A percentile compares a stretch with the other conserved stretches of the same genome.
Conservation (phyloP, 1,284 basidiomycete species). For the Apiotrichum laibachii region DNA sequence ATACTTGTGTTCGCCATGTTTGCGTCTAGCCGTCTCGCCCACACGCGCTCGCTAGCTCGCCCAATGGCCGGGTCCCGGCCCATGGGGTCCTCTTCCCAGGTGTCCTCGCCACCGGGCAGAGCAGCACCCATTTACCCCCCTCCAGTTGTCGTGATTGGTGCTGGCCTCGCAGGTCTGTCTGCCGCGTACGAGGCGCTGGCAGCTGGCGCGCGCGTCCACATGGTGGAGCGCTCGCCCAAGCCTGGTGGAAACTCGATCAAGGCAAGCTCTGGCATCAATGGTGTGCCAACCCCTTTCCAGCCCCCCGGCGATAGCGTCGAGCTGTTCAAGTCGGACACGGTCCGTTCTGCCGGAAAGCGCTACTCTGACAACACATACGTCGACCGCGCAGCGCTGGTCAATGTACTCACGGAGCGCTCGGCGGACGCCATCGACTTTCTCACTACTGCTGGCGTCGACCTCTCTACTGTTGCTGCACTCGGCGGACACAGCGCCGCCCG, state of each 20-base stretch:
- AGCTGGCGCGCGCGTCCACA: slow-evolving; percentile 11
- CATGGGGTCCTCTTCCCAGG: too few species aligned
- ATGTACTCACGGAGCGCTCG: slow-evolving; percentile 4
- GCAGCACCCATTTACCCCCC: too few species aligned
- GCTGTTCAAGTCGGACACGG: slow-evolving; percentile 11
- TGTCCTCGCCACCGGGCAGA: too few species aligned
- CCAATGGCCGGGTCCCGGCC: too few species aligned
- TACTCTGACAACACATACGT: background rate
- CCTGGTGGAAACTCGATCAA: slow-evolving; percentile 21
- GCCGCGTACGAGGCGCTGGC: slow-evolving; percentile 12
- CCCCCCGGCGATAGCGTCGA: background rate
- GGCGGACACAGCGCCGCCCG: slow-evolving; percentile 16
- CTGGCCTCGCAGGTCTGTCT: slow-evolving; percentile 16
- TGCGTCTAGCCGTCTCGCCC: too few species aligned
- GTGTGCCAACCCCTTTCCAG: slow-evolving; percentile 14
- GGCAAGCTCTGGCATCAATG: slow-evolving; percentile 17
- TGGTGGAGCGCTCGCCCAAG: slow-evolving; percentile 14
- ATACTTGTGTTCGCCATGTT: too few species aligned
- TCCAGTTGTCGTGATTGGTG: slow-evolving; percentile 17
- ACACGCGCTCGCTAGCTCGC: too few species aligned
- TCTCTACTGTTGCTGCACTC: slow-evolving; percentile 12
- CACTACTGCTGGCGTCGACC: slow-evolving; percentile 15
- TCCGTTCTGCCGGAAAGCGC: slow-evolving; percentile 10
- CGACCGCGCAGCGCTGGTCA: slow-evolving; percentile 9
- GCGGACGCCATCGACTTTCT: slow-evolving; percentile 12